Conservation (phyloP, 208 protist species). For the Lotmaria passim region DNA sequence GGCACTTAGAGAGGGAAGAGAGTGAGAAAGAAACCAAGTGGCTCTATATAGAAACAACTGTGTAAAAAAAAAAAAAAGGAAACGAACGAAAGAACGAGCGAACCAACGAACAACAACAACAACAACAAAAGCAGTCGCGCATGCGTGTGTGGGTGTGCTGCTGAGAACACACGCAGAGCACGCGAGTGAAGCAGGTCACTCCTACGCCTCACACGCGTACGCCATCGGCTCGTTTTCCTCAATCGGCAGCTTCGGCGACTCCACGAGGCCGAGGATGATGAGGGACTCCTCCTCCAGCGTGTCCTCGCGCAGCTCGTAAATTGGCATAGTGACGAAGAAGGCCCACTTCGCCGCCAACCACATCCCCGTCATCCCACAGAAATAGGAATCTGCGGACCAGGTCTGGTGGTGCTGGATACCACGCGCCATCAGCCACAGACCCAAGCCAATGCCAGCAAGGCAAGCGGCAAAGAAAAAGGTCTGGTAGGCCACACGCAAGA, state of each 20-base stretch:
- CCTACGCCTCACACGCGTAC: conserved; percentile 5
- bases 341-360: conserved; percentile 74
- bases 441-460: conserved; percentile 47
- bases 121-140: no score
- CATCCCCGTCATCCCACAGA: conserved; percentile 74
- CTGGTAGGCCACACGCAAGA: conserved; percentile 44
- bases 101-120: no score
- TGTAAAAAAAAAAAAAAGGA: not conserved
- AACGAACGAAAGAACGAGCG: no score
- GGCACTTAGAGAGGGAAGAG: no score
- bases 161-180: not conserved
- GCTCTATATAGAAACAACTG: not conserved
- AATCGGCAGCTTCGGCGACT: not conserved
- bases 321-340: conserved; percentile 58
- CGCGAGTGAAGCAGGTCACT: not conserved
- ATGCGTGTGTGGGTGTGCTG: not conserved
- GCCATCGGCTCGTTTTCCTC: conserved; percentile 1
- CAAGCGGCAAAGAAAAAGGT: conserved; percentile 38
- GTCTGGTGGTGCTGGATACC: conserved; percentile 56
- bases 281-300: conserved; percentile 47
- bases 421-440: conserved; percentile 59
- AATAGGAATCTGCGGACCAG: conserved; percentile 72
- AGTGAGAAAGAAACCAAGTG: not conserved
- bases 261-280: conserved; percentile 18
- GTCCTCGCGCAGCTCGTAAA: conserved; percentile 50